Evolutionary conservation across 495 filamentous ascomycete species (phyloP), one percentile per base, ranked within the genome.

Genomic region (Coniosporium apollinis): DNA sequence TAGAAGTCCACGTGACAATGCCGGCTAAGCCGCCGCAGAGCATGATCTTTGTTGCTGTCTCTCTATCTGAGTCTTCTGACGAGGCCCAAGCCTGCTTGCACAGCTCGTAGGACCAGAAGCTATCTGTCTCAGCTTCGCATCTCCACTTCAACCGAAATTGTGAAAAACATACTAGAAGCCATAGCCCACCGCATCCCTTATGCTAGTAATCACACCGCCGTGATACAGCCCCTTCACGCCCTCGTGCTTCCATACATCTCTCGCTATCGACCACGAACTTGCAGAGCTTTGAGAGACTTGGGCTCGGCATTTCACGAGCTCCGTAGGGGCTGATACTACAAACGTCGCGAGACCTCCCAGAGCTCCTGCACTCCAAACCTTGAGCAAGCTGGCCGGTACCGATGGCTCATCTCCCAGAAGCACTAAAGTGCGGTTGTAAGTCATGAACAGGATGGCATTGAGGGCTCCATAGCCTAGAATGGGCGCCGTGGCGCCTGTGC

Each of bases 401-500:
- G 57, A 51, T 14, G 45, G 41, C 22, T 63, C 60, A 2, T 39
- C 20, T 45, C 57, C 56, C 29, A 91, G 59, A 34, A 66, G 49
- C 28, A 58, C 60, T 28, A 82, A 64, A 26, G 72, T 74, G 31
- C 79, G 76, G 52, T 91, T 91, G 59, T 93, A 93, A 19, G 73
- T 70, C 32, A 79, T 67, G 58, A 89, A 94, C 19, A 94, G 72
- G 14, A 92, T 58, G 19, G 82, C 82, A 57, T 92, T 93, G 36
- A 94, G 67, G 26, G 80, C 81, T 39, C 85, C 85, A 62, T 91
- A 87, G 54, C 79, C 80, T 18, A 91, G 59, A 30, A 91, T 72
- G 0, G 85, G 85, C 19, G 82, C 81, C 13, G 84, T 72, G 10
- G 78, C 66, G 29, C 85, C 85, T 67, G 16, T 17, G 18, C 13